A percentile compares a stretch with the other conserved stretches of the same genome.
phyloP scores from a whole-genome alignment of 2,329 filamentous ascomycete species.

The Penicillium olsonii region DNA sequence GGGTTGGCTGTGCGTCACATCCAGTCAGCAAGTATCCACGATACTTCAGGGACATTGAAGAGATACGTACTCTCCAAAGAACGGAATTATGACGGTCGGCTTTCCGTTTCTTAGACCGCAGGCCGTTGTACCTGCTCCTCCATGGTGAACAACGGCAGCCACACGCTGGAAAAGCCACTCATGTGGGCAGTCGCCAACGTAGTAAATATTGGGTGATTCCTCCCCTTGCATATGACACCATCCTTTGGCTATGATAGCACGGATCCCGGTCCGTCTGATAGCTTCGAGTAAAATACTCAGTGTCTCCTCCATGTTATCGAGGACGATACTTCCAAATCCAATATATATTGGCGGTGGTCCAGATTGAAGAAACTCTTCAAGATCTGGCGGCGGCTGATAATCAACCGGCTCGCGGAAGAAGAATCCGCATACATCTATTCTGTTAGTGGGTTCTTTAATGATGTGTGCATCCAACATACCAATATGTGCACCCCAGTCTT shows the following conservation, averaged over 20 bases:
- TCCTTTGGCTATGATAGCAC: slow-evolving; percentile 55
- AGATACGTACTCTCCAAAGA: slow-evolving; percentile 51
- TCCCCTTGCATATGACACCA: slow-evolving; percentile 50
- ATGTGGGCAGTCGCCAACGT: slow-evolving; percentile 56
- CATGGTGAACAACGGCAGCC: slow-evolving; percentile 57
- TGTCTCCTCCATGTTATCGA: slow-evolving; percentile 49
- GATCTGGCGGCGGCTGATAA: slow-evolving; percentile 40
- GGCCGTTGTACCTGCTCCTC: slow-evolving; percentile 59
- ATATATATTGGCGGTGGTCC: slow-evolving; percentile 56
- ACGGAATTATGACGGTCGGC: slow-evolving; percentile 58
- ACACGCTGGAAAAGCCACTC: slow-evolving; percentile 60
- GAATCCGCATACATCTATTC: slow-evolving; percentile 44
- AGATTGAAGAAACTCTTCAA: slow-evolving; percentile 44
- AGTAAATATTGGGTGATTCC: slow-evolving; percentile 43
- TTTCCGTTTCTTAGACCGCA: slow-evolving; percentile 51
- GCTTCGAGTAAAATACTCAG: slow-evolving; percentile 50
- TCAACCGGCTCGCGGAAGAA: slow-evolving; percentile 37
- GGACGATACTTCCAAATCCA: slow-evolving; percentile 57
- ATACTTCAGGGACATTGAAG: rapidly evolving
- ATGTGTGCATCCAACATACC: slow-evolving; percentile 17
- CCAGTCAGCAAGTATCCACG: background rate
- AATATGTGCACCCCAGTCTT: slow-evolving; percentile 40
- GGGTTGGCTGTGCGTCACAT: slow-evolving; percentile 38
- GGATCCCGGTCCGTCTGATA: slow-evolving; percentile 47
- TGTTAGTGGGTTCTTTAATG: background rate